Percentiles rank a stretch among this genome's conserved stretches.
Conservation (phyloP, 2,329 filamentous ascomycete genomes). For the Thelonectria discophora region DNA sequence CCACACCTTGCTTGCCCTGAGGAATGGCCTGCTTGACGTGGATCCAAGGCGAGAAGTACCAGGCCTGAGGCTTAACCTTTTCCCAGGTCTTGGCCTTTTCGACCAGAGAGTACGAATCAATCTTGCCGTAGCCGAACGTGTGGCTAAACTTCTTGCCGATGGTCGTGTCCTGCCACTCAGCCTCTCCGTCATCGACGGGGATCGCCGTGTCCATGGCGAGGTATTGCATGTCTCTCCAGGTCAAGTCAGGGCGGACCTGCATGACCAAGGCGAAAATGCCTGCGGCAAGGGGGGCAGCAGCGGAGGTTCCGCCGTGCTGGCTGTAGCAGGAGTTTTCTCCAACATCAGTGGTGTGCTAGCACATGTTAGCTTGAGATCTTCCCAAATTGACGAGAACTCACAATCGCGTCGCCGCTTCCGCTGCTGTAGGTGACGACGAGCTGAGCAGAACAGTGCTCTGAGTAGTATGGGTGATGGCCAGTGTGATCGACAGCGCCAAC, state of each 20-base stretch:
- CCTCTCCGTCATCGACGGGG: conserved; percentile 73
- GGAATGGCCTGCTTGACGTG: conserved; percentile 88
- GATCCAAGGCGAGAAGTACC: conserved; percentile 93
- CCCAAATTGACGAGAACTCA: conserved; percentile 48
- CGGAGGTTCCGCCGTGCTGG: conserved; percentile 93
- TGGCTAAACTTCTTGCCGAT: conserved; percentile 91
- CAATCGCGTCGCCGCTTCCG: conserved; percentile 85
- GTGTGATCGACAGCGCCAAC: conserved; percentile 91
- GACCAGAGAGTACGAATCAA: conserved; percentile 87
- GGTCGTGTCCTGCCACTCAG: conserved; percentile 82
- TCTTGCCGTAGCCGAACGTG: conserved; percentile 93
- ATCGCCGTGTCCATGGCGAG: conserved; percentile 86
- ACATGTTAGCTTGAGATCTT: conserved; percentile 21
- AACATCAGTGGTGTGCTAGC: conserved; percentile 89
- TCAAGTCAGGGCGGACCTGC: conserved; percentile 83
- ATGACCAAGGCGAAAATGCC: conserved; percentile 92
- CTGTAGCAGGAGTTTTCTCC: conserved; percentile 81
- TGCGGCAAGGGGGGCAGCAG: conserved; percentile 90
- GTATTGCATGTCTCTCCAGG: conserved; percentile 95
- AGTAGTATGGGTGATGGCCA: conserved; percentile 93
- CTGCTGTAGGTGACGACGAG: conserved; percentile 97
- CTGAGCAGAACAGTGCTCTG: conserved; percentile 94
- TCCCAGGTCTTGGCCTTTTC: conserved; percentile 87
- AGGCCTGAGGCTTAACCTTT: conserved; percentile 92
- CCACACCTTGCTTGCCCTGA: conserved; percentile 81